phyloP scores from a whole-genome alignment of 1,284 basidiomycete genomes.

The Golubevia pallescens region DNA sequence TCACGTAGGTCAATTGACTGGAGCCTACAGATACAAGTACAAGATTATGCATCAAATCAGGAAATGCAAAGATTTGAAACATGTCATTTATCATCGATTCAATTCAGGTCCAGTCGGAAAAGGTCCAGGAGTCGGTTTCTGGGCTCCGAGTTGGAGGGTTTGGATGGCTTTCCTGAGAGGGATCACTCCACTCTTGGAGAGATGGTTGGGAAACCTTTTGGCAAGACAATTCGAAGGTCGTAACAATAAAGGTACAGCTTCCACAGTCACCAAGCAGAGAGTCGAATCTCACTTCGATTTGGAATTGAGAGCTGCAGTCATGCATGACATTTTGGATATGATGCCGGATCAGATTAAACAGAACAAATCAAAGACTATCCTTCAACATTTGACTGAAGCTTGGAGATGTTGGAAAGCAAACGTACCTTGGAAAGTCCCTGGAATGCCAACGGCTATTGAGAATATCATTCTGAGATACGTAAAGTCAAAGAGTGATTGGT shows the following conservation, averaged over 20 bases:
- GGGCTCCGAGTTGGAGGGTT: slow-evolving; percentile 63
- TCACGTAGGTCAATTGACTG: slow-evolving; percentile 60
- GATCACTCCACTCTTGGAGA: slow-evolving; percentile 57
- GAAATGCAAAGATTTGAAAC: slow-evolving; percentile 63
- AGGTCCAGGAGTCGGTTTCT: slow-evolving; percentile 64
- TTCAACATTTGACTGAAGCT: slow-evolving; percentile 56
- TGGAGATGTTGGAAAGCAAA: slow-evolving; percentile 63
- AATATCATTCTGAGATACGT: slow-evolving; percentile 63
- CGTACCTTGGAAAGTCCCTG: slow-evolving; percentile 60
- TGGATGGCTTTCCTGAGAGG: slow-evolving; percentile 64
- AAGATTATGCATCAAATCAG: slow-evolving; percentile 63
- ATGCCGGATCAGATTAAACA: slow-evolving; percentile 59
- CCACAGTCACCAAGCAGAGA: slow-evolving; percentile 62
- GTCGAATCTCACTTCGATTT: slow-evolving; percentile 63
- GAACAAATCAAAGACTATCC: slow-evolving; percentile 64
- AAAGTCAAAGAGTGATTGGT: slow-evolving; percentile 63
- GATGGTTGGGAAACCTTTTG: slow-evolving; percentile 62
- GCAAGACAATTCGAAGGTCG: slow-evolving; percentile 63
- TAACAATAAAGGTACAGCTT: slow-evolving; percentile 35
- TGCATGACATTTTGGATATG: slow-evolving; percentile 62
- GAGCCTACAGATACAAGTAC: slow-evolving; percentile 63
- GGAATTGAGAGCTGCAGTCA: slow-evolving; percentile 57
- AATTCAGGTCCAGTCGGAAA: slow-evolving; percentile 62
- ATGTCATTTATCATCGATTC: slow-evolving; percentile 64
- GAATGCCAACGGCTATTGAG: slow-evolving; percentile 60